Evolutionary conservation across 768 basidiomycete species (phyloP), one percentile per base, ranked within the genome.

Genomic region (Roridomyces roridus): DNA sequence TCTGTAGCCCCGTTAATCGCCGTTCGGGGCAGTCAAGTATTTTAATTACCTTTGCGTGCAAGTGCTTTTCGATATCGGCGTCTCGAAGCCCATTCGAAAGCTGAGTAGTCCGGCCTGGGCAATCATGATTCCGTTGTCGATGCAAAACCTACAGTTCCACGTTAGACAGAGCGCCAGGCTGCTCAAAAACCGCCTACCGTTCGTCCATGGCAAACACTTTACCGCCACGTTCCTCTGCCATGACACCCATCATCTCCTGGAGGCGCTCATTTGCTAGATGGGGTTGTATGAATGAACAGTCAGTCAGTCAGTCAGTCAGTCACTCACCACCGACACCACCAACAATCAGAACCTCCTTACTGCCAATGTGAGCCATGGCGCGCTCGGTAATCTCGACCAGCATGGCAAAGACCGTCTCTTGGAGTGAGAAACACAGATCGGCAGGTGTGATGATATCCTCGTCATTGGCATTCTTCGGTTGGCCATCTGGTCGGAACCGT

Each of bases 81-180:
- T 98, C 43, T 75, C 73, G 58, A 86, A 81, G 23, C 96, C 97
- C 94, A 96, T 98, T 3, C 97, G 83, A 70, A 86, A 94, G 59
- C 88, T 86, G 34, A 99, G 79, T 25, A 99, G 81, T 6, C 97
- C 97, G 6, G 97, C 97, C 68, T 99, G 97, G 3, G 97, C 96
- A 51, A 99, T 98, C 97, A 99, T 99, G 64, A 98, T 96, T 1
- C 97, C 97, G 64, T 99, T 99, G 71, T 99, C 97, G 57, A 99
- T 98, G 73, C 97, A 98, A 73, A 96, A 98, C 50, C 96, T 96
- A 65, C 24, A 18, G 4, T 46, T n/a, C 15, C 54, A 14, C 34
- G 28, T 20, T 63, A 8, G 47, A 56, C 25, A 29, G 5, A n/a
- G 25, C 11, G 15, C 3, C 24, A 39, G 23, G 29, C 36, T 14